Evolutionary conservation across 2,329 filamentous ascomycete species (phyloP), one percentile per base, ranked within the genome.

Genomic region (Cadophora gregata): DNA sequence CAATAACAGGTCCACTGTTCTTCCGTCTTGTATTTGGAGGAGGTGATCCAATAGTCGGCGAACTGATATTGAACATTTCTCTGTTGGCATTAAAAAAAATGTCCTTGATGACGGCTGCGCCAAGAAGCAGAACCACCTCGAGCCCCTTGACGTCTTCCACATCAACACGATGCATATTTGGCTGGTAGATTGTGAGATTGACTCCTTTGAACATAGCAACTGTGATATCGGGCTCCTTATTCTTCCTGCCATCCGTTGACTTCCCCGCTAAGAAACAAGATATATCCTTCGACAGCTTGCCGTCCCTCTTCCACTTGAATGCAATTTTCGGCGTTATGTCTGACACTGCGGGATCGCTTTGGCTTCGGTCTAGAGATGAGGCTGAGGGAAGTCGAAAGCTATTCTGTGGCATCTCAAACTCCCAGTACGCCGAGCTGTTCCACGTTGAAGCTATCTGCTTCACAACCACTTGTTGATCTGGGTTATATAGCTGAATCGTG

Each of bases 121-220:
- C 83, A 24, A 91, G 78, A 24, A 90, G 77, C 21, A 98, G 79
- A 1, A 94, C 89, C 0, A 98, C 86, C 77, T 99, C 96, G 4
- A 98, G 82, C 0, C 96, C 96, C 78, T 97, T 98, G 65, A 91
- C 88, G 79, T 99, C 96, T 78, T 99, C 93, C 69, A 98, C 88
- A 51, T 98, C 94, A 12, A 98, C 90, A 7, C 96, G 86, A 68
- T 91, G 90, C 75, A 98, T 84, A 76, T 98, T 98, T 5, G 95
- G 92, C 79, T 99, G 92, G 81, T 98, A 97, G 50, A 99, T 85
- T 1, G 94, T 97, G 66, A 98, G 80, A 58, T 82, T 90, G 29
- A 90, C 83, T 21, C 86, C 85, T 71, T 90, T 89, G 82, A 94
- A 97, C 73, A 98, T 86, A 2, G 93, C 93, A n/a, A 98, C 85